Evolutionary conservation across 805 yeast species (phyloP).

Genomic region (Barnettozyma salicaria): DNA sequence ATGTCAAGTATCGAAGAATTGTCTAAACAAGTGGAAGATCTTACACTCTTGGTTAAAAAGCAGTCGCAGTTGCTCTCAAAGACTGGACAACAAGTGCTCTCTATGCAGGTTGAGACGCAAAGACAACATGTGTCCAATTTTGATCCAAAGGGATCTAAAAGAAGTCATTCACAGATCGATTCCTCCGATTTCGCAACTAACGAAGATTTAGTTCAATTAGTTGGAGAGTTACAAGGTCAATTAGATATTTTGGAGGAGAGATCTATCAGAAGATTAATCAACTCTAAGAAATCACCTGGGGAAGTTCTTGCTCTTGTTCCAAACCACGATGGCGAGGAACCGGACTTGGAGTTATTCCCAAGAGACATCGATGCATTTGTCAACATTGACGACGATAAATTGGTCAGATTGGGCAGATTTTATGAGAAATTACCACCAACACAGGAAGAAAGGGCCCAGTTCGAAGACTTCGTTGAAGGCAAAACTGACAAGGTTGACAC

Average conservation of each 20-base stretch:
- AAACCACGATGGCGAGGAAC: slow-evolving; percentile 74
- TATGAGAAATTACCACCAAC: slow-evolving; percentile 74
- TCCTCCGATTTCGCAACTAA: slow-evolving; percentile 62
- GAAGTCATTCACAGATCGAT: slow-evolving; percentile 28
- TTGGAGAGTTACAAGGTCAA: slow-evolving; percentile 86
- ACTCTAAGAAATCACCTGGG: slow-evolving; percentile 42
- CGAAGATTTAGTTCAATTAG: slow-evolving; percentile 81
- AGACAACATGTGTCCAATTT: slow-evolving; percentile 33
- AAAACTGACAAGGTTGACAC: slow-evolving; percentile 37
- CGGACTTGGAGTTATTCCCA: slow-evolving; percentile 52
- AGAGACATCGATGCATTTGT: slow-evolving; percentile 47
- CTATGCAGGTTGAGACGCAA: slow-evolving; percentile 55
- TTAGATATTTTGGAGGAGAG: slow-evolving; percentile 74
- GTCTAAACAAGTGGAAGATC: slow-evolving; percentile 40
- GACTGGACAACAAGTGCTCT: slow-evolving; percentile 76
- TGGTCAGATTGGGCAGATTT: slow-evolving; percentile 57
- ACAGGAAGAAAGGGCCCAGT: slow-evolving; percentile 44
- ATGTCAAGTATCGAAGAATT: slow-evolving; percentile 25
- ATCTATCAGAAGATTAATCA: slow-evolving; percentile 62
- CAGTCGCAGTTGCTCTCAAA: slow-evolving; percentile 61
- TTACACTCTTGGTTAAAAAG: slow-evolving; percentile 51
- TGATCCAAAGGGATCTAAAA: slow-evolving; percentile 14
- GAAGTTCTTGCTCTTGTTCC: slow-evolving; percentile 60
- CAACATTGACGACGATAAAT: slow-evolving; percentile 36
- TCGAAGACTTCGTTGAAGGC: slow-evolving; percentile 47